These are phyloP conservation scores for Phyllachora maydis DNA, from an alignment of 2,329 filamentous ascomycete species.

Conservation along the genomic window DNA sequence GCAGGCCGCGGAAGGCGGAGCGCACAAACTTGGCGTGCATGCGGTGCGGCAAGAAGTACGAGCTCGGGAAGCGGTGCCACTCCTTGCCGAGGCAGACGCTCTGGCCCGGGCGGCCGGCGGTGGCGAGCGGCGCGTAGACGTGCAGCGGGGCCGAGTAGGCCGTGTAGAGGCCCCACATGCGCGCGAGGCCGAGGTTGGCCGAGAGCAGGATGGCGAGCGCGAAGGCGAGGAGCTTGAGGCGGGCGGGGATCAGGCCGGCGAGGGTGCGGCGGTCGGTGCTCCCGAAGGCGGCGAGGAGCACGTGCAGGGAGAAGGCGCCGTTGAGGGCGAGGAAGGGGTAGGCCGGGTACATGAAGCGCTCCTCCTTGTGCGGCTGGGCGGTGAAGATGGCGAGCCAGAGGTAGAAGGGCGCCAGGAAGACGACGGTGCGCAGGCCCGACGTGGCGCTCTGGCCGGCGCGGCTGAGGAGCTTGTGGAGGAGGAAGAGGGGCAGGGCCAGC, in stretches of 20 bases:
- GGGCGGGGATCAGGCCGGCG: conserved; percentile 50
- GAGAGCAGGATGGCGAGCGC: conserved; percentile 39
- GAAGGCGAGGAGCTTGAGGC: conserved; percentile 50
- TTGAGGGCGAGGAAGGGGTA: conserved; percentile 86
- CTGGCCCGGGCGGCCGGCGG: conserved; percentile 37
- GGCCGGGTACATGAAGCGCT: conserved; percentile 94
- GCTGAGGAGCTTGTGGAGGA: conserved; percentile 44
- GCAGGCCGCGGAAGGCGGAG: conserved; percentile 70
- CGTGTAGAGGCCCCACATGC: conserved; percentile 56
- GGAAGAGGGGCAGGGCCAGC: conserved; percentile 50
- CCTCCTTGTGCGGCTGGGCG: conserved; percentile 87
- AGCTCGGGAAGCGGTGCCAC: conserved; percentile 94
- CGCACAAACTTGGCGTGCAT: conserved; percentile 79
- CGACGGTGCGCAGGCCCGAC: conserved; percentile 51
- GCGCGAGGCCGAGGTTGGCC: conserved; percentile 44
- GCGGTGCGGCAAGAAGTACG: conserved; percentile 69
- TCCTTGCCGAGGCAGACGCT: conserved; percentile 84
- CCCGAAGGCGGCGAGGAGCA: conserved; percentile 56
- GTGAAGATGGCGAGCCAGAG: conserved; percentile 89
- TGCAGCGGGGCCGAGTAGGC: conserved; percentile 67
- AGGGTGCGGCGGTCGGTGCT: conserved; percentile 45
- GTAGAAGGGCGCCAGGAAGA: conserved; percentile 76
- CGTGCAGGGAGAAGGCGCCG: conserved; percentile 66
- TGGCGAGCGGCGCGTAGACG: conserved; percentile 44
- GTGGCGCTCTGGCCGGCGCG: conserved; percentile 35